phyloP scores from a whole-genome alignment of 2,329 filamentous ascomycete genomes.

The Calonectria hawksworthii region DNA sequence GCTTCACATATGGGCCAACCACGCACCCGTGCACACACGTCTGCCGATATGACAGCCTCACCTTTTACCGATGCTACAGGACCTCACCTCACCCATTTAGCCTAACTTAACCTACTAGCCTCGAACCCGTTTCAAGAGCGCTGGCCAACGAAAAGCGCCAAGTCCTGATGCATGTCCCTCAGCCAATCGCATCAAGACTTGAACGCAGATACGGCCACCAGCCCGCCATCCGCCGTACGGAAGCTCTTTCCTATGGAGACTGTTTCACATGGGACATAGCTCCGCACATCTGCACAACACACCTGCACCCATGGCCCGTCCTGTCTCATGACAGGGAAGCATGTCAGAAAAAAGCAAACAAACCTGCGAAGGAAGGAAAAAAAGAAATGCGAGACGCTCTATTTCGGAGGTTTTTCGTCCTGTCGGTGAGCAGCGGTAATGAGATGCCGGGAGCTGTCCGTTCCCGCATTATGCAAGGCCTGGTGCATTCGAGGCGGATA shows the following conservation, averaged over 20 bases:
- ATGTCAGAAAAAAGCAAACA: neutral
- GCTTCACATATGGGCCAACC: too few relatives aligned
- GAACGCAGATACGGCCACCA: neutral
- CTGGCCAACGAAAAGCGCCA: neutral
- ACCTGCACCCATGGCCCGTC: neutral
- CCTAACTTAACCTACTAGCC: neutral
- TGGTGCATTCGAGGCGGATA: neutral
- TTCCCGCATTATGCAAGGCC: neutral
- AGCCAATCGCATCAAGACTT: neutral
- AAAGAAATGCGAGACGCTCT: neutral
- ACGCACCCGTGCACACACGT: neutral
- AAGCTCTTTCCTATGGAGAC: neutral
- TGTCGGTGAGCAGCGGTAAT: neutral
- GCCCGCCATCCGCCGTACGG: neutral
- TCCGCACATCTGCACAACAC: slow-evolving; percentile 12
- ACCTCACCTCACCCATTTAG: neutral
- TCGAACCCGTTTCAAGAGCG: neutral
- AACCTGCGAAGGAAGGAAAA: too few relatives aligned
- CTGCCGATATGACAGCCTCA: slow-evolving; percentile 1
- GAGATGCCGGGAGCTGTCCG: neutral
- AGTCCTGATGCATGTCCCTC: neutral
- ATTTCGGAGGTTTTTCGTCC: neutral
- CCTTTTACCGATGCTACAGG: neutral
- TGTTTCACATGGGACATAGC: slow-evolving; percentile 17
- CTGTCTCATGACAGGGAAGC: neutral